Conservation (phyloP, 805 yeast genomes). For the Teunomyces tritomae region DNA sequence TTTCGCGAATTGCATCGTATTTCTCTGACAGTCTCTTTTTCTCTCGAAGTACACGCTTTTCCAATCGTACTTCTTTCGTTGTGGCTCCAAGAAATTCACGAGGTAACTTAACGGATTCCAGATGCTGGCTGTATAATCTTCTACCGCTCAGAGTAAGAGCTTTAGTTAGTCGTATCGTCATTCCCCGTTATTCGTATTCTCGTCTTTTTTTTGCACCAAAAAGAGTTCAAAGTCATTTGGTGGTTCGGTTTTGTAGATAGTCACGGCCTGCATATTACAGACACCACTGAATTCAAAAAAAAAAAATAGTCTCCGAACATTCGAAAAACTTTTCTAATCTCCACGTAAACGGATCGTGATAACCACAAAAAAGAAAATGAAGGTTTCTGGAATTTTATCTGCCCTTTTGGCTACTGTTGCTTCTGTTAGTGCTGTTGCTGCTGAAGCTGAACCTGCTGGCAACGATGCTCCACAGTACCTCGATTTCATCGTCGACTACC, state of each 20-base stretch:
- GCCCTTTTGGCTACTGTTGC: slow-evolving; percentile 8
- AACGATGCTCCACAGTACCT: slow-evolving; percentile 15
- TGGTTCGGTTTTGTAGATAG: background rate
- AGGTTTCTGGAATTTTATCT: slow-evolving; percentile 6
- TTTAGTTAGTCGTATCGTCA: background rate
- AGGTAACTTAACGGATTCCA: background rate
- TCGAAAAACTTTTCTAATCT: slow-evolving; percentile 2
- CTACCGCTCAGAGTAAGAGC: background rate
- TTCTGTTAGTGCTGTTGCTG: slow-evolving; percentile 9
- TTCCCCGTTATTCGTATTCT: too few relatives aligned
- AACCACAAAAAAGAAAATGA: background rate
- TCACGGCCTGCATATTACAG: too few relatives aligned
- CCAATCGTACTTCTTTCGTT: background rate
- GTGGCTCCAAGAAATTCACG: background rate
- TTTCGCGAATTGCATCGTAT: slow-evolving; percentile 1
- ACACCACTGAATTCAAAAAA: background rate
- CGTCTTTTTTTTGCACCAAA: background rate
- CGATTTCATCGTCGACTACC: slow-evolving; percentile 49
- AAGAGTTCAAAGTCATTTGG: background rate
- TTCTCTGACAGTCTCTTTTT: background rate
- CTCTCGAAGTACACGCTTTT: background rate
- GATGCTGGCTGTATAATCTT: background rate
- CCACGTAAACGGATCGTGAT: background rate
- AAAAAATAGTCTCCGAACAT: background rate
- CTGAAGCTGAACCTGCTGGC: slow-evolving; percentile 8